Evolutionary conservation across 2,329 filamentous ascomycete species (phyloP).

Genomic region (Beauveria sp.): DNA sequence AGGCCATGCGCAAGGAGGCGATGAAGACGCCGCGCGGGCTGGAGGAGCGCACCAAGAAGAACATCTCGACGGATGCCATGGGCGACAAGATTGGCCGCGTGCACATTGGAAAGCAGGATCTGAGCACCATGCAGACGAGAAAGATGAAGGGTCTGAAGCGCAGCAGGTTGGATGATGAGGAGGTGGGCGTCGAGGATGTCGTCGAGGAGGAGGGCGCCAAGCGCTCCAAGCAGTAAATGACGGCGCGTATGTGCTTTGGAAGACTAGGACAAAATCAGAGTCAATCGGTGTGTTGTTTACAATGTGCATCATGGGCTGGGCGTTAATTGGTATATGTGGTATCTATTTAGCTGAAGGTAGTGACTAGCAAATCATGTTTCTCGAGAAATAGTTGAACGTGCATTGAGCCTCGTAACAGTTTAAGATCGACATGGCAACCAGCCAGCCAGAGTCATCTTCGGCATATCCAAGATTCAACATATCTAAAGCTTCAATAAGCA

Average conservation of each 20-base stretch:
- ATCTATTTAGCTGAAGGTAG: neutral
- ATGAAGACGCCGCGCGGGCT: conserved; percentile 73
- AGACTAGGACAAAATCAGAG: neutral
- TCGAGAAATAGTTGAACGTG: neutral
- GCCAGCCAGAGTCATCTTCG: neutral
- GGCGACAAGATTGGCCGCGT: conserved; percentile 95
- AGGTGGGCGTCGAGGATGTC: conserved; percentile 34
- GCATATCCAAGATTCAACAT: neutral
- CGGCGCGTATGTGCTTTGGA: neutral
- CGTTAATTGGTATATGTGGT: conserved; percentile 8
- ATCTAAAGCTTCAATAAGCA: neutral
- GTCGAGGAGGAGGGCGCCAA: conserved; percentile 30
- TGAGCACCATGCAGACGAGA: conserved; percentile 79
- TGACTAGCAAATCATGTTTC: neutral
- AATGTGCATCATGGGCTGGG: conserved; percentile 8
- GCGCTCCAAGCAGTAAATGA: conserved; percentile 26
- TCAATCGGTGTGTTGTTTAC: neutral
- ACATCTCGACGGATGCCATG: conserved; percentile 82
- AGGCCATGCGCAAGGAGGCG: conserved; percentile 76
- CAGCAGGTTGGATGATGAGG: conserved; percentile 51
- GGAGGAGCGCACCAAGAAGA: conserved; percentile 87
- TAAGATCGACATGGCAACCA: neutral
- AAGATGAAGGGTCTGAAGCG: conserved; percentile 99
- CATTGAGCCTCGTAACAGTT: neutral
- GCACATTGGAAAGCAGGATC: conserved; percentile 84